Evolutionary conservation across 805 yeast species (phyloP).

Genomic region (Candida jianshihensis): DNA sequence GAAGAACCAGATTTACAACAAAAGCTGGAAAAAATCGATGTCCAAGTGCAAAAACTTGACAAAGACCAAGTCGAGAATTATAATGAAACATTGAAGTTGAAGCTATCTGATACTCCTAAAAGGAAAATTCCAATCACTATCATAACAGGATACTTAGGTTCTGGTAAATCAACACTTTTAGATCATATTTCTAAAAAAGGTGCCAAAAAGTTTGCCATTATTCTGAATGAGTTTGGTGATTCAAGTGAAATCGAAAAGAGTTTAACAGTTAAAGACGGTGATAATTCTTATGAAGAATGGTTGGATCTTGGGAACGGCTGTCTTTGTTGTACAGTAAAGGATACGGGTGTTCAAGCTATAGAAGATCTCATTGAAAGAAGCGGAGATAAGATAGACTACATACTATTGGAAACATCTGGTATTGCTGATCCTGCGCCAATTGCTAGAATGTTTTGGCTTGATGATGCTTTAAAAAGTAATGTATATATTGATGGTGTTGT

Average conservation of each 20-base stretch:
- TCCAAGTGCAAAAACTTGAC: conserved; percentile 9
- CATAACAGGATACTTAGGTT: conserved; percentile 90
- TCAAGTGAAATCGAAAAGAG: conserved; percentile 85
- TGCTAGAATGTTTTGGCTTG: conserved; percentile 96
- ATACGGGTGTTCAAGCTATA: conserved; percentile 89
- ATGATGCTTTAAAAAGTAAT: conserved; percentile 76
- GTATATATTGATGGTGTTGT: conserved; percentile 89
- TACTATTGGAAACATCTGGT: conserved; percentile 91
- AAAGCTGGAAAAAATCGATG: conserved; percentile 11
- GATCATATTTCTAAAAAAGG: conserved; percentile 66
- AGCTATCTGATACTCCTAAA: conserved; percentile 3
- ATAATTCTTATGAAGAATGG: conserved; percentile 78
- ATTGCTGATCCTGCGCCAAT: conserved; percentile 97
- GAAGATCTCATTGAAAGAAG: conserved; percentile 74
- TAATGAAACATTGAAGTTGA: conserved; percentile 11
- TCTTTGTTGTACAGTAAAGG: conserved; percentile 92
- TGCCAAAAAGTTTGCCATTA: conserved; percentile 77
- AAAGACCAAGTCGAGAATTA: conserved; percentile 12
- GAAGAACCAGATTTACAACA: conserved; percentile 15
- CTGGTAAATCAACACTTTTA: conserved; percentile 86
- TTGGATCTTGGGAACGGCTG: conserved; percentile 95
- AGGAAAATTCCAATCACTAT: conserved; percentile 82
- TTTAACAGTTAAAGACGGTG: conserved; percentile 55
- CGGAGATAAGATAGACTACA: conserved; percentile 75
- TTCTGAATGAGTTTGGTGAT: conserved; percentile 88